Base-by-base conservation (phyloP, 2,329 filamentous ascomycete species). In the Alternaria metachromatica region DNA sequence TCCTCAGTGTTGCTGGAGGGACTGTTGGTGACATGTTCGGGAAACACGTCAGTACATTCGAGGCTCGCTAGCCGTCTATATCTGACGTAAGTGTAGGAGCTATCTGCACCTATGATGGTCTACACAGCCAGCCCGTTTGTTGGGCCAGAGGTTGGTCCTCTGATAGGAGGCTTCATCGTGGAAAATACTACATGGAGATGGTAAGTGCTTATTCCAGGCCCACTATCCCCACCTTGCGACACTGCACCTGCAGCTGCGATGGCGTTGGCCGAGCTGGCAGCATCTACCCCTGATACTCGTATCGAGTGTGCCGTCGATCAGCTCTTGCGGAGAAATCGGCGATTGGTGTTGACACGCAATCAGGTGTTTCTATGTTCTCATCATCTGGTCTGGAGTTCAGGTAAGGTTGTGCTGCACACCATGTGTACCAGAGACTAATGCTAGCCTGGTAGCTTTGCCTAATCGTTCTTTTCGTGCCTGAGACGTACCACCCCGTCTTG, bases 31-130 rank as follows among this genome's bases (percentile, higher is more conserved):
- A 97, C 56, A 76, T 79, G 76, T 79, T 78, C 63, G 75, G 71
- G 18, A 78, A 70, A 68, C 74, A 78, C 62, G 77, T 79, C 49
- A 66, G 73, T 74, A 41, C 20, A 49, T 45, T 57, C 18, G 25
- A 23, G 46, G 43, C 25, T 23, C 25, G 7, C 55, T 49, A 48
- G 49, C 30, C 37, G 26, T 25, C 33, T 37, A 12, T 21, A 30
- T 63, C 66, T 74, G 51, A 71, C 58, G 21, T 20, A 13, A 48
- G 18, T 51, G 18, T 56, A 79, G 77, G 86, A 92, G 67, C 87
- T 97, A 60, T 89, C 90, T 69, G 86, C 87, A 7, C 93, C 94
- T 3, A 97, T 97, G 94, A 90, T 93, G 81, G 83, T 97, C 15
- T 96, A 85, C 63, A 84, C 82, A 6, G 83, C 80, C 6, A 72